A percentile compares a stretch with the other conserved stretches of the same genome.
Evolutionary conservation across 169 alveolate genomes (phyloP).

Genomic region (Plasmodium inui): DNA sequence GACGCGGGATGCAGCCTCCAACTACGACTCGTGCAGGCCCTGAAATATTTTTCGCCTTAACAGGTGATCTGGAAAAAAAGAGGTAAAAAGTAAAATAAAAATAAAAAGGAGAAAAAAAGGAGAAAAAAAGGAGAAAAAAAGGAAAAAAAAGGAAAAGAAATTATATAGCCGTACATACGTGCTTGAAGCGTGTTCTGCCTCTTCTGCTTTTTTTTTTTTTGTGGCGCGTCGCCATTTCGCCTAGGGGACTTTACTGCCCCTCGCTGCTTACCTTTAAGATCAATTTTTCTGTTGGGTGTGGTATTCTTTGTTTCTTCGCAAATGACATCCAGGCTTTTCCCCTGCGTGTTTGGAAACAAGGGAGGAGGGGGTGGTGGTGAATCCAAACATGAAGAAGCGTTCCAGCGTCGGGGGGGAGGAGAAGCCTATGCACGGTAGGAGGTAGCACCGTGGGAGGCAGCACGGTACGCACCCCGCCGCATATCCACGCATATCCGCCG

Average conservation of each 20-base stretch:
- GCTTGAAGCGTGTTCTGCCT: neutral
- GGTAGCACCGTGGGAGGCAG: too few species aligned
- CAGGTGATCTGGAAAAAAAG: slow-evolving; percentile 42
- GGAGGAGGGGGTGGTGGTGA: neutral
- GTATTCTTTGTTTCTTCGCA: slow-evolving; percentile 59
- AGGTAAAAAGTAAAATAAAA: neutral
- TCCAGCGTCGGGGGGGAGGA: neutral
- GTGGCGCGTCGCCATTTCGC: neutral
- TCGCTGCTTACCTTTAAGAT: slow-evolving; percentile 39
- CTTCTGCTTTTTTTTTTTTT: neutral
- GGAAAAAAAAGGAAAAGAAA: neutral
- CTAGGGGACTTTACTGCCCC: neutral
- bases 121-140: too few species aligned
- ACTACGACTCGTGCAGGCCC: slow-evolving; percentile 16
- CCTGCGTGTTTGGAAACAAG: slow-evolving; percentile 11
- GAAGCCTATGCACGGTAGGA: neutral
- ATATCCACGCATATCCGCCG: neutral
- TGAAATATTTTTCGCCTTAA: slow-evolving; percentile 60
- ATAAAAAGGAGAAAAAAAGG: neutral
- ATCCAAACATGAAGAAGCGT: neutral
- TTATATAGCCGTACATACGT: neutral
- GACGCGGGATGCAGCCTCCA: neutral
- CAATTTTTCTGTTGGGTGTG: slow-evolving; percentile 60
- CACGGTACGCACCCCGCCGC: neutral
- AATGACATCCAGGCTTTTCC: slow-evolving; percentile 36